Evolutionary conservation across 371 early-diverging fungal species (phyloP).

Genomic region (Rhizopus arrhizus): DNA sequence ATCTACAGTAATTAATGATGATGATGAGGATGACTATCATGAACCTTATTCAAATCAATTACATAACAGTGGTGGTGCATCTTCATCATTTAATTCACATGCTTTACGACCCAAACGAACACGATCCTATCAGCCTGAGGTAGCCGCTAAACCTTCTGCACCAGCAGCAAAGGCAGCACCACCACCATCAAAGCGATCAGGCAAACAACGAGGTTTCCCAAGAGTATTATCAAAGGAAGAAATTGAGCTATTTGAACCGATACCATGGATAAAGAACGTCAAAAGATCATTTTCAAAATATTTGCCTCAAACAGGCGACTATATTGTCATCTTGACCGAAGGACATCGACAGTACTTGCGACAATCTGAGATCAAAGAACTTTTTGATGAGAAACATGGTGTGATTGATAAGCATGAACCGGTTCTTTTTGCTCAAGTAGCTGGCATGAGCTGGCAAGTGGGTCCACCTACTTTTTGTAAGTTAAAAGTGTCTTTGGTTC

Average conservation of each 20-base stretch:
- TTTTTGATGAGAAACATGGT: conserved; percentile 58
- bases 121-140: neutral
- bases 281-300: conserved; percentile 65
- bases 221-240: conserved; percentile 36
- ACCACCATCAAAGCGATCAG: conserved; percentile 20
- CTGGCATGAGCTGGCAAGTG: conserved; percentile 63
- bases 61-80: neutral
- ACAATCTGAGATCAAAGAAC: conserved; percentile 50
- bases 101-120: conserved; percentile 18
- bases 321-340: conserved; percentile 63
- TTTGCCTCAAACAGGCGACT: conserved; percentile 71
- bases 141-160: neutral
- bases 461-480: conserved; percentile 75
- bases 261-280: conserved; percentile 66
- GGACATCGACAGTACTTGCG: conserved; percentile 68
- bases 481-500: conserved; percentile 50
- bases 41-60: neutral
- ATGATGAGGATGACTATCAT: conserved; percentile 28
- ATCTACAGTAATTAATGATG: conserved; percentile 26
- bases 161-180: neutral
- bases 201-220: conserved; percentile 26
- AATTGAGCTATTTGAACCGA: conserved; percentile 44
- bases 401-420: conserved; percentile 46
- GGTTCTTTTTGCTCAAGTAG: conserved; percentile 62
- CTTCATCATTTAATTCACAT: neutral